These are phyloP conservation scores for Cyclocybe aegerita DNA, from an alignment of 768 basidiomycete genomes.

Conservation along the genomic window DNA sequence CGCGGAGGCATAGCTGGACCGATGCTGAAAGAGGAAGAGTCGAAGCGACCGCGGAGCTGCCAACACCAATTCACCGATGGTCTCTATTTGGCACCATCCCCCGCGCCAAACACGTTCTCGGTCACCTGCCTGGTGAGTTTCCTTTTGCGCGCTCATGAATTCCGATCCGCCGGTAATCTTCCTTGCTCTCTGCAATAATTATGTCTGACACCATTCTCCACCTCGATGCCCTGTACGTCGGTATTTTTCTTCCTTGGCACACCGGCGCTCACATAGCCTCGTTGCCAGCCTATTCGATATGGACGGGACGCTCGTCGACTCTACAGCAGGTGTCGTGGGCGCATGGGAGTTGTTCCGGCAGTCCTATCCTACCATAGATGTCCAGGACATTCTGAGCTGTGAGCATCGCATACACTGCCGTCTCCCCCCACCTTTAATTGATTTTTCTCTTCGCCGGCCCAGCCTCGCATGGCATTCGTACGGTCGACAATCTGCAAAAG, in stretches of 20 bases:
- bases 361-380: constrained; percentile 66
- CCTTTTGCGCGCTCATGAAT: constrained; percentile 9
- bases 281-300: constrained; percentile 69
- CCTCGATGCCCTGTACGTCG: constrained; percentile 45
- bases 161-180: constrained; percentile 9
- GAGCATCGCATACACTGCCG: constrained; percentile 25
- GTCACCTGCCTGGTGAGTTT: constrained; percentile 10
- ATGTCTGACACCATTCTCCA: constrained; percentile 36
- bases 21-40: constrained; percentile 18
- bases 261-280: constrained; percentile 13
- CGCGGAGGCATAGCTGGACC: constrained; percentile 68
- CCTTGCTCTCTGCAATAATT: constrained; percentile 6
- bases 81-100: constrained; percentile 38
- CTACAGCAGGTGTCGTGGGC: constrained; percentile 77
- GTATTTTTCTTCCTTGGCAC: constrained; percentile 12
- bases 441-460: constrained; percentile 10
- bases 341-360: constrained; percentile 81
- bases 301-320: constrained; percentile 84
- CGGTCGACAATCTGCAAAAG: constrained; percentile 73
- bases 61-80: constrained; percentile 18
- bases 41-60: constrained; percentile 19
- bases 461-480: constrained; percentile 84
- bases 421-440: constrained; percentile 4
- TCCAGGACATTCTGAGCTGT: constrained; percentile 64
- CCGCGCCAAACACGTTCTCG: constrained; percentile 31